A percentile compares a stretch with the other conserved stretches of the same genome.
These are phyloP conservation scores for Albophoma yamanashiensis DNA, from an alignment of 2,329 filamentous ascomycete species.

Conservation along the genomic window DNA sequence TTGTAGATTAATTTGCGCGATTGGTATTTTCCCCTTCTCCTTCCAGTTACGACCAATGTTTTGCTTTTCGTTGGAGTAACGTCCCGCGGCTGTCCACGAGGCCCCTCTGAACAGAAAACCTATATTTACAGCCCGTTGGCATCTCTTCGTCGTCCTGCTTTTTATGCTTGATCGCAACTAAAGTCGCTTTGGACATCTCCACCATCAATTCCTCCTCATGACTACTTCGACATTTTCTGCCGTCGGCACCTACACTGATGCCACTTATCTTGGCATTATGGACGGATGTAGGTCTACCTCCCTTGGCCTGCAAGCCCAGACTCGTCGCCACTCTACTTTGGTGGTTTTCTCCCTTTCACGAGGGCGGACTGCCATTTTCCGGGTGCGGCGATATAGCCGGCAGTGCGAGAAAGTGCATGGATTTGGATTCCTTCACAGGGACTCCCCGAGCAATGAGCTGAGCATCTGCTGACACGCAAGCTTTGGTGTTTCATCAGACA, in stretches of 20 bases:
- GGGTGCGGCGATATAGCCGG: background rate
- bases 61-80: background rate
- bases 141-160: background rate
- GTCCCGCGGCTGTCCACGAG: background rate
- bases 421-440: no score
- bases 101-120: background rate
- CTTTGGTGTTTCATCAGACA: slow-evolving; percentile 33
- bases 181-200: background rate
- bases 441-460: background rate
- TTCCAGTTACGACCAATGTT: background rate
- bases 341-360: background rate
- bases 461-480: background rate
- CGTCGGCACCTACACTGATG: background rate
- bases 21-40: background rate
- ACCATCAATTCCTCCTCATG: background rate
- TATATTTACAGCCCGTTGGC: background rate
- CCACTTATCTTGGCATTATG: slow-evolving; percentile 6
- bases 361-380: background rate
- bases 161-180: background rate
- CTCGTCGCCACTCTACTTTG: background rate
- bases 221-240: background rate
- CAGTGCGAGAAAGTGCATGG: background rate
- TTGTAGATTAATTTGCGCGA: background rate
- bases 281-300: slow-evolving; percentile 12
- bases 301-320: no score